Percentiles rank a stretch among this genome's conserved stretches.
Conservation (phyloP, 2,329 filamentous ascomycete genomes). For the Hymenoscyphus albidus region DNA sequence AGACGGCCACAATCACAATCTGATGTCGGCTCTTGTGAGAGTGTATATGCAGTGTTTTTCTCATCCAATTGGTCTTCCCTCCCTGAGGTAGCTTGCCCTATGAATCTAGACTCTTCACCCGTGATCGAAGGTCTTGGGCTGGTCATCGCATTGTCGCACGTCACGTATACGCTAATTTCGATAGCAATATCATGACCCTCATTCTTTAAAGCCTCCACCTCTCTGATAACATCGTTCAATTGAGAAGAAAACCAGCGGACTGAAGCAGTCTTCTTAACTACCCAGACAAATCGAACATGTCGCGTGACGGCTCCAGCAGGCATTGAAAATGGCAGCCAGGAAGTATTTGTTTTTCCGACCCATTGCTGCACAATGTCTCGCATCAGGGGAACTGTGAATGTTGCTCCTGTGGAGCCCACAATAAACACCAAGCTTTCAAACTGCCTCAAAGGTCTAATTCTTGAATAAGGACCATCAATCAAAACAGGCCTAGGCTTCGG, state of each 20-base stretch:
- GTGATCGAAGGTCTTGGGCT: slow-evolving; percentile 20
- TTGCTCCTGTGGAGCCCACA: slow-evolving; percentile 57
- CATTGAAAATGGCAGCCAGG: slow-evolving; percentile 7
- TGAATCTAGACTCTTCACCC: background rate
- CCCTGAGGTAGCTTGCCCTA: slow-evolving; percentile 7
- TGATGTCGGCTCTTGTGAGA: slow-evolving; percentile 15
- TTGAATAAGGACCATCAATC: slow-evolving; percentile 53
- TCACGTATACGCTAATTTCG: slow-evolving; percentile 36
- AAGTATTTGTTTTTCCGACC: slow-evolving; percentile 38
- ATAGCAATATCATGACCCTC: slow-evolving; percentile 30
- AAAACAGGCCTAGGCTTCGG: slow-evolving; percentile 38
- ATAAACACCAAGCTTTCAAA: slow-evolving; percentile 59
- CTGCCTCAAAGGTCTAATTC: slow-evolving; percentile 48
- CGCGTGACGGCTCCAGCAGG: slow-evolving; percentile 41
- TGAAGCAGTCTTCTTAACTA: slow-evolving; percentile 51
- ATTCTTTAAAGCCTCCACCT: slow-evolving; percentile 40
- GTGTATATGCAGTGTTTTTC: slow-evolving; percentile 6
- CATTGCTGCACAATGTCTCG: slow-evolving; percentile 56
- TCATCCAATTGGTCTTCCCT: slow-evolving; percentile 10
- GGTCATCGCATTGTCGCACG: slow-evolving; percentile 31
- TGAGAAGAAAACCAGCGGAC: slow-evolving; percentile 51
- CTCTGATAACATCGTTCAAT: slow-evolving; percentile 42
- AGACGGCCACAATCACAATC: slow-evolving; percentile 48
- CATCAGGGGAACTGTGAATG: slow-evolving; percentile 89
- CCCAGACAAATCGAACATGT: slow-evolving; percentile 53